phyloP scores from a whole-genome alignment of 1,284 basidiomycete species.

The Tylopilus sp. region DNA sequence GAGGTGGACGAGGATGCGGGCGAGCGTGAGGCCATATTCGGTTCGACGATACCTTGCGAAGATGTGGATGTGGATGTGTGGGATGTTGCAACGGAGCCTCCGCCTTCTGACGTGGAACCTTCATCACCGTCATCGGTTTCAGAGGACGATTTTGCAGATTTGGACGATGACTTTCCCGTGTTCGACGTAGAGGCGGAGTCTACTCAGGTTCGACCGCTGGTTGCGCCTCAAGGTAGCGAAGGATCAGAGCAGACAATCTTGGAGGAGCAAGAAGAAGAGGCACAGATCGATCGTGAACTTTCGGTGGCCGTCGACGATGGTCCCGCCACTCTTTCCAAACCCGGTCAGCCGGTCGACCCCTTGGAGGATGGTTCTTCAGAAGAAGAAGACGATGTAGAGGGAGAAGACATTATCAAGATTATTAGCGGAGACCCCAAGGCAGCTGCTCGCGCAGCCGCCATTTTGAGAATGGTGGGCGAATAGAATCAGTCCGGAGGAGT shows the following conservation, averaged over 20 bases:
- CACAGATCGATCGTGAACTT: slow-evolving; percentile 37
- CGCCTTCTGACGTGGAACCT: slow-evolving; percentile 20
- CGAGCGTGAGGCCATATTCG: neutral
- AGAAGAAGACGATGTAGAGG: slow-evolving; percentile 34
- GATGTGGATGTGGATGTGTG: slow-evolving; percentile 9
- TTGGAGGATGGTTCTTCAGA: slow-evolving; percentile 15
- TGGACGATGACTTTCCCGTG: slow-evolving; percentile 14
- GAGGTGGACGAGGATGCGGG: slow-evolving; percentile 11
- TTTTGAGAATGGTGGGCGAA: slow-evolving; percentile 70
- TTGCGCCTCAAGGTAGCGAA: neutral
- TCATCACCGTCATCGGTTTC: slow-evolving; percentile 11
- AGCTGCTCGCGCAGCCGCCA: slow-evolving; percentile 86
- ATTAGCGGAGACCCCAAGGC: slow-evolving; percentile 76
- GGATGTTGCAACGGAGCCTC: slow-evolving; percentile 27
- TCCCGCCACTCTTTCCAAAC: slow-evolving; percentile 1
- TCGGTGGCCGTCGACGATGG: slow-evolving; percentile 32
- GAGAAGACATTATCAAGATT: slow-evolving; percentile 62
- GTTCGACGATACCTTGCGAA: slow-evolving; percentile 3
- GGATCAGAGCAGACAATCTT: slow-evolving; percentile 6
- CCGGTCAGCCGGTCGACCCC: neutral
- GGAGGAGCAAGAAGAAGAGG: slow-evolving; percentile 36
- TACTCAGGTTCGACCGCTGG: slow-evolving; percentile 9
- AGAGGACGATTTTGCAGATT: slow-evolving; percentile 23
- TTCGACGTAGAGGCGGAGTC: slow-evolving; percentile 24
- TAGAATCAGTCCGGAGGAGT: neutral